These are phyloP conservation scores for Trichosporon asahii DNA, from an alignment of 1,284 basidiomycete genomes.

Conservation along the genomic window DNA sequence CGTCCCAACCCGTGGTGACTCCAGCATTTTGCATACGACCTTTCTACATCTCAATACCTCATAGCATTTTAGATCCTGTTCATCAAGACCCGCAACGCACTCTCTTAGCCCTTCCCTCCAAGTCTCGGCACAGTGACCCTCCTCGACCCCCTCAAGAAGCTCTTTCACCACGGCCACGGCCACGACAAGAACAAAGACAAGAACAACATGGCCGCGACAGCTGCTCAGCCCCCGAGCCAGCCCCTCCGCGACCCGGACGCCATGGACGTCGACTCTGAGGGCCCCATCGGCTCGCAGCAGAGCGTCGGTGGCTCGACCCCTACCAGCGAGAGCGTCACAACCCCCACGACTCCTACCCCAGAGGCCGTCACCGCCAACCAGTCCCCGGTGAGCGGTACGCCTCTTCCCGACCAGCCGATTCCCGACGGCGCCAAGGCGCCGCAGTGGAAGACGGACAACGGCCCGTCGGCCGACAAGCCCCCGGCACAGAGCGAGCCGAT, in stretches of 20 bases:
- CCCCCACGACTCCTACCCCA: not conserved
- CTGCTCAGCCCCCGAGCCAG: not conserved
- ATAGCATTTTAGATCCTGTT: not conserved
- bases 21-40: not conserved
- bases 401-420: not conserved
- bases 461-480: not conserved
- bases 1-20: not conserved
- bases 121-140: not conserved
- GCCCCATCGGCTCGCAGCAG: not conserved
- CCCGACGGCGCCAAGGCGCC: not conserved
- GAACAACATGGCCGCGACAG: not conserved
- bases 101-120: not conserved
- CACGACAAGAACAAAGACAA: not conserved
- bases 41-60: not conserved
- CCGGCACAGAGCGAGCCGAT: not conserved
- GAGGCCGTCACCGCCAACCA: conserved; percentile 6
- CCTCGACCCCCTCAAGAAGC: conserved; percentile 5
- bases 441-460: not conserved
- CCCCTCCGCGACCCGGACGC: not conserved
- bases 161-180: not conserved
- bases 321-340: not conserved
- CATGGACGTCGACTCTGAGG: conserved; percentile 8
- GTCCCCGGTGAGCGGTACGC: not conserved
- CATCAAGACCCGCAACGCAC: not conserved
- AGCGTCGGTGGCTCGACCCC: not conserved